Base-by-base conservation (phyloP, 2,329 filamentous ascomycete genomes). In the Xylariales sp. region DNA sequence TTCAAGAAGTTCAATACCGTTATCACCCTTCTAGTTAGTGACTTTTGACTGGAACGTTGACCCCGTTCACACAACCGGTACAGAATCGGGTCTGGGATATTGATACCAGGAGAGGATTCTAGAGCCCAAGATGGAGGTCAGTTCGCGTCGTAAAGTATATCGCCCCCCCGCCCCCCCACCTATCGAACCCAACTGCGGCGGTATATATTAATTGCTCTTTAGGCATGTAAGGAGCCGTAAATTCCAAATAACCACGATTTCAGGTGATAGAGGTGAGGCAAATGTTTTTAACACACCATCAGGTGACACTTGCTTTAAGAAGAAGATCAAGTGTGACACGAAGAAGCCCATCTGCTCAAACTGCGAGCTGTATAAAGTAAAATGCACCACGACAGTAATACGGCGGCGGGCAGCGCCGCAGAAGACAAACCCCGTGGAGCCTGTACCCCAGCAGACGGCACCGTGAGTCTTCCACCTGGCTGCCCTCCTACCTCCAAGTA, bases 281-380 rank as follows among this genome's bases (percentile, higher is more conserved):
- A 15, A 12, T 2, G 15, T n/a, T 17, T 20, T 32, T 42, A 36
- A 40, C 32, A 24, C 7, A 7, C 8, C 5, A 6, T 10, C 21
- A 44, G 46, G 65, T 62, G 65, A 69, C 44, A 52, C 67, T 27
- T 70, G 66, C 51, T 68, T 63, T 34, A 60, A 49, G 11, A 69
- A 68, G 49, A 69, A 70, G 55, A 67, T 70, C 32, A 67, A 66
- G 45, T 70, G 66, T 33, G 65, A 70, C 45, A 63, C 63, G 57
- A 33, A 64, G 5, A 66, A 65, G 42, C 66, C 66, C 1, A 47
- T 56, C 7, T 70, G 66, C 41, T 67, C 65, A 2, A 69, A 69
- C 29, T 70, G 66, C 30, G 48, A 56, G 6, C 49, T 68, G 4
- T 70, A 70, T 43, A 57, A 58, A n/a, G 52, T 65, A 4, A 49